Evolutionary conservation across 2,329 filamentous ascomycete genomes (phyloP).

Genomic region (Knufia petricola): DNA sequence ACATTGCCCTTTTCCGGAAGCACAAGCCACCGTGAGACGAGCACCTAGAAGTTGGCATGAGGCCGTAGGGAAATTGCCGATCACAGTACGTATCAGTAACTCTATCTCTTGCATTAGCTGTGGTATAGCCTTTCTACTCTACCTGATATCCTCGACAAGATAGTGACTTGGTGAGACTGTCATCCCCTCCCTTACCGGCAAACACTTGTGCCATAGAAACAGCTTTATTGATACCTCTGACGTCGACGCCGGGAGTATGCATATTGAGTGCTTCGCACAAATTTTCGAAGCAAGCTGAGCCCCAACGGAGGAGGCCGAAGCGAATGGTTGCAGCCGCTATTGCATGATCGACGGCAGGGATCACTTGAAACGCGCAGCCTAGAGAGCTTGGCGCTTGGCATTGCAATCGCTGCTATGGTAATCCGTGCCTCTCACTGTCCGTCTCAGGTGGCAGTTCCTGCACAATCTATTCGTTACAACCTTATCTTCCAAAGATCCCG

Average conservation of each 20-base stretch:
- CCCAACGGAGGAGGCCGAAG: conserved; percentile 37
- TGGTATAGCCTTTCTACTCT: no score
- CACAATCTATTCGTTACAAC: not conserved
- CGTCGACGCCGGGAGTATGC: not conserved
- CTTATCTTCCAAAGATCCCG: conserved; percentile 7
- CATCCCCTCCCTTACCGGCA: no score
- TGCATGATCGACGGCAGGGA: conserved; percentile 87
- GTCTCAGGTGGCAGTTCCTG: not conserved
- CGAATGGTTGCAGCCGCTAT: conserved; percentile 53
- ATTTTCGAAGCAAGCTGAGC: no score
- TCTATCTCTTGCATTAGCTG: no score
- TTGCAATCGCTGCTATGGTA: not conserved
- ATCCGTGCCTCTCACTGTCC: no score
- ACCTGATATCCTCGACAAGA: no score
- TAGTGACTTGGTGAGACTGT: no score
- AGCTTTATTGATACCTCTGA: not conserved
- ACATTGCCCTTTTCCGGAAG: not conserved
- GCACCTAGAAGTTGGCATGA: not conserved
- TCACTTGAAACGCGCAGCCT: conserved; percentile 53
- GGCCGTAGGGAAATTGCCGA: not conserved
- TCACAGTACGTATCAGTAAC: not conserved
- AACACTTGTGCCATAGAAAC: no score
- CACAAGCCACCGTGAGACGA: not conserved
- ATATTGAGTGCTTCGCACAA: not conserved
- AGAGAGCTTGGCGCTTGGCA: conserved; percentile 41